Evolutionary conservation across 2,329 filamentous ascomycete genomes (phyloP).

Genomic region (Trematosphaeria pertusa): DNA sequence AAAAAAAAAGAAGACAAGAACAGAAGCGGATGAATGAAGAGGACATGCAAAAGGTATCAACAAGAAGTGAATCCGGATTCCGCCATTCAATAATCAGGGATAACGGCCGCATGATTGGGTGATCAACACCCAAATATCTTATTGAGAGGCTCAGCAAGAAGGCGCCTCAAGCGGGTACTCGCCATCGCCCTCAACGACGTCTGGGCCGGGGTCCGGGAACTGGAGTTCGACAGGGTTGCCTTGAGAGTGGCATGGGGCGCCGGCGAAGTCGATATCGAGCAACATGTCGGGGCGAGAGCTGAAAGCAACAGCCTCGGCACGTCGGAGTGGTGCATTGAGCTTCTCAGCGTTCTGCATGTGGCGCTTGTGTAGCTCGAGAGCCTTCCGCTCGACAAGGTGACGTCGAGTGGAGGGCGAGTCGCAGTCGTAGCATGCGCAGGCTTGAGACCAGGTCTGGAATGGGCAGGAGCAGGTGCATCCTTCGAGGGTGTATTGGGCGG

Average conservation of each 20-base stretch:
- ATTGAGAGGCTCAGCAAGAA: no score
- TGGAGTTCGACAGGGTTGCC: constrained; percentile 50
- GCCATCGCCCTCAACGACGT: constrained; percentile 53
- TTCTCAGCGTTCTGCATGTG: constrained; percentile 13
- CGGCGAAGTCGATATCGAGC: constrained; percentile 49
- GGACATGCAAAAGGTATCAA: neutral
- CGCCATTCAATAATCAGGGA: neutral
- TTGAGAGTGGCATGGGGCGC: constrained; percentile 46
- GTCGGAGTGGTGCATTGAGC: constrained; percentile 32
- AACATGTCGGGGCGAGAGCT: constrained; percentile 51
- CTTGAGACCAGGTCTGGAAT: constrained; percentile 26
- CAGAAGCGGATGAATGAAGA: neutral
- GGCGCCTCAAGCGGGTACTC: constrained; percentile 53
- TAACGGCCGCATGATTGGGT: no score
- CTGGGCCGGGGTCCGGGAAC: constrained; percentile 52
- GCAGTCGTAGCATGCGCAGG: constrained; percentile 31
- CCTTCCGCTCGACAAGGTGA: constrained; percentile 39
- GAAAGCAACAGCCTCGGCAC: constrained; percentile 44
- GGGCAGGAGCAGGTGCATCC: constrained; percentile 41
- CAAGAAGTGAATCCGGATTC: neutral
- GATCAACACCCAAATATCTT: no score
- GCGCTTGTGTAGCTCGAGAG: constrained; percentile 40
- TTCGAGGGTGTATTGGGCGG: constrained; percentile 32
- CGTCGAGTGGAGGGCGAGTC: constrained; percentile 27
- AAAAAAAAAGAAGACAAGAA: neutral